A percentile compares a stretch with the other conserved stretches of the same genome.
These are phyloP conservation scores for Wolfiporia cocos DNA, from an alignment of 1,284 basidiomycete species.

Conservation along the genomic window DNA sequence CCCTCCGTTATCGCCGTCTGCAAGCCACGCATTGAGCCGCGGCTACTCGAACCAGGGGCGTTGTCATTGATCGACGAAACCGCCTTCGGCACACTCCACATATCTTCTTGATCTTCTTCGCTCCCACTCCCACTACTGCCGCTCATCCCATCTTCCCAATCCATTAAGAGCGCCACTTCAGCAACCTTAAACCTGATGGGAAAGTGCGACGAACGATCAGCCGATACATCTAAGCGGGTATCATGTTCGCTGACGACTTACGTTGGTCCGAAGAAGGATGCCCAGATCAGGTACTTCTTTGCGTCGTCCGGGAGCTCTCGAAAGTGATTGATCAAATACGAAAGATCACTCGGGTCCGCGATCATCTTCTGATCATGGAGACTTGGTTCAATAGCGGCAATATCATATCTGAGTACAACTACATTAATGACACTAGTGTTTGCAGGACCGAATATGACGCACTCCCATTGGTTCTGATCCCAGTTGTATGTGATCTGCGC, in stretches of 20 bases:
- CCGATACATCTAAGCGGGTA: no score
- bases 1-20: slow-evolving; percentile 63
- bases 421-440: neutral
- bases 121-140: slow-evolving; percentile 35
- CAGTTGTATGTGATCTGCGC: slow-evolving; percentile 53
- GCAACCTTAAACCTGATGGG: slow-evolving; percentile 67
- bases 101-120: slow-evolving; percentile 49
- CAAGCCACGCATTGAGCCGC: slow-evolving; percentile 59
- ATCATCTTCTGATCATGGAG: slow-evolving; percentile 41
- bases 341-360: slow-evolving; percentile 53
- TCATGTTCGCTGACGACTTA: slow-evolving; percentile 25
- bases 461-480: slow-evolving; percentile 60
- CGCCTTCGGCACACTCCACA: slow-evolving; percentile 45
- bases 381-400: slow-evolving; percentile 46
- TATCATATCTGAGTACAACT: slow-evolving; percentile 39
- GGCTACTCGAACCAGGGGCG: slow-evolving; percentile 31
- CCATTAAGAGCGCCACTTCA: slow-evolving; percentile 65
- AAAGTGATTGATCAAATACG: slow-evolving; percentile 55
- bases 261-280: slow-evolving; percentile 66
- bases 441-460: slow-evolving; percentile 28
- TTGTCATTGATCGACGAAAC: slow-evolving; percentile 37
- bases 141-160: slow-evolving; percentile 53
- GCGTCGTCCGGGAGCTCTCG: slow-evolving; percentile 59
- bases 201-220: no score
- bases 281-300: slow-evolving; percentile 60